phyloP scores from a whole-genome alignment of 2,329 filamentous ascomycete genomes.

The Calonectria naviculata region DNA sequence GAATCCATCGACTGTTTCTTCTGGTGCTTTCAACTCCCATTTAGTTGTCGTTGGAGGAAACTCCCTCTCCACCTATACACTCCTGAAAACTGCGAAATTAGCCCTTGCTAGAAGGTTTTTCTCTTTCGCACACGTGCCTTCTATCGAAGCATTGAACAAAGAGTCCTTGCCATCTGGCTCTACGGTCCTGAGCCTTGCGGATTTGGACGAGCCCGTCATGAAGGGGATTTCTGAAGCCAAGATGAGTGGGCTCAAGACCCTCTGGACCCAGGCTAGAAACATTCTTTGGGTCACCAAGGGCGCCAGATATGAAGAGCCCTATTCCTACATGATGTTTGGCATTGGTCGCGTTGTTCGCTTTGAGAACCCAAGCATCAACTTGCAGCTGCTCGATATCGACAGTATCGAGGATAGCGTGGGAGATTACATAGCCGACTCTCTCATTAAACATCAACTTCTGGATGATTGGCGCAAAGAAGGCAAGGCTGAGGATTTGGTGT shows the following conservation, averaged over 20 bases:
- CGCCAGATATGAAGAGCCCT: neutral
- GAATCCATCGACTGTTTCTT: neutral
- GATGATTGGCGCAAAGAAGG: neutral
- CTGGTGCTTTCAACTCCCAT: neutral
- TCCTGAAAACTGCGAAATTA: neutral
- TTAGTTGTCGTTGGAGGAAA: neutral
- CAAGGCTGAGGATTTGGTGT: neutral
- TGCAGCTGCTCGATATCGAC: constrained; percentile 12
- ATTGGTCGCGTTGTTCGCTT: neutral
- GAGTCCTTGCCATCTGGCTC: neutral
- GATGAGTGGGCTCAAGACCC: neutral
- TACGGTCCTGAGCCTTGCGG: neutral
- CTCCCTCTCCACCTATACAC: neutral
- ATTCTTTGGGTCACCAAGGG: constrained; percentile 9
- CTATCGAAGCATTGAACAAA: neutral
- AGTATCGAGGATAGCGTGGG: neutral
- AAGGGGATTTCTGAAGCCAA: neutral
- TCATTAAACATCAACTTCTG: neutral
- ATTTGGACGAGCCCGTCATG: neutral
- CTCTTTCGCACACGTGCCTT: neutral
- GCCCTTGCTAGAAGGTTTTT: neutral
- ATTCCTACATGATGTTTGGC: neutral
- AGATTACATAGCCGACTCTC: neutral
- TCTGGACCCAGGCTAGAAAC: neutral
- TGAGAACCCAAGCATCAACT: constrained; percentile 2